phyloP scores from a whole-genome alignment of 495 filamentous ascomycete species.

The Podospora pseudopauciseta region DNA sequence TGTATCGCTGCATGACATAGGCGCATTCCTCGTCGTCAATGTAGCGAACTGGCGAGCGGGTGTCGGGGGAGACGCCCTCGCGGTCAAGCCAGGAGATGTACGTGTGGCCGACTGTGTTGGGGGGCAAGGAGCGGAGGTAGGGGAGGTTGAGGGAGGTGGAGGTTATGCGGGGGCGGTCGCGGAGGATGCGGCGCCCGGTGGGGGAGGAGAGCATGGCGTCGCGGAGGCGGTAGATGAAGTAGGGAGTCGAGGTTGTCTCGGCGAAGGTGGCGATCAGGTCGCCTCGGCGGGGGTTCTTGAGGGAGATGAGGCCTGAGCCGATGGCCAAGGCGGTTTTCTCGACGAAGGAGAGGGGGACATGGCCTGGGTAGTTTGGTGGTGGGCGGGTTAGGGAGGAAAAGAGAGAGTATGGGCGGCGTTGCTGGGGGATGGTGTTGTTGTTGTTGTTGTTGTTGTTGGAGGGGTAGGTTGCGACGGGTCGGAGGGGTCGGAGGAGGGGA shows the following conservation, averaged over 20 bases:
- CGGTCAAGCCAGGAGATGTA: slow-evolving; percentile 87
- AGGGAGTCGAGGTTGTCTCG: slow-evolving; percentile 89
- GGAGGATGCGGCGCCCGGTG: slow-evolving; percentile 87
- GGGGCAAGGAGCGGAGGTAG: slow-evolving; percentile 65
- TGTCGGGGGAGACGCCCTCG: slow-evolving; percentile 90
- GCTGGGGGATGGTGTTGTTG: background rate
- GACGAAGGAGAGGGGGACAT: slow-evolving; percentile 78
- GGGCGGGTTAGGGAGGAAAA: slow-evolving; percentile 73
- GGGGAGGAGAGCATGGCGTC: slow-evolving; percentile 81
- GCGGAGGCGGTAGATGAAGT: slow-evolving; percentile 90
- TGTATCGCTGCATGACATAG: slow-evolving; percentile 98
- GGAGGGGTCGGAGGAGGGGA: background rate
- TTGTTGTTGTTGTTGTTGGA: background rate
- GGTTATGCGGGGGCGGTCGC: slow-evolving; percentile 83
- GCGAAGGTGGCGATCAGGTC: slow-evolving; percentile 89
- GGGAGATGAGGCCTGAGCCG: slow-evolving; percentile 75
- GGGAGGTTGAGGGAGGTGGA: slow-evolving; percentile 68
- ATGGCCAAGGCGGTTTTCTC: slow-evolving; percentile 76
- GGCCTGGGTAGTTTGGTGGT: slow-evolving; percentile 79
- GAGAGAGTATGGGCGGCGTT: slow-evolving; percentile 61
- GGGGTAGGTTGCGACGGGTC: background rate
- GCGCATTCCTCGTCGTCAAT: slow-evolving; percentile 93
- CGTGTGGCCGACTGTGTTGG: slow-evolving; percentile 74
- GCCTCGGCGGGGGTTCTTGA: slow-evolving; percentile 74
- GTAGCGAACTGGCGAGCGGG: slow-evolving; percentile 73